Percentiles rank a stretch among this genome's conserved stretches.
These are phyloP conservation scores for Sarocladiaceae sp. DNA, from an alignment of 2,329 filamentous ascomycete genomes.

Conservation along the genomic window DNA sequence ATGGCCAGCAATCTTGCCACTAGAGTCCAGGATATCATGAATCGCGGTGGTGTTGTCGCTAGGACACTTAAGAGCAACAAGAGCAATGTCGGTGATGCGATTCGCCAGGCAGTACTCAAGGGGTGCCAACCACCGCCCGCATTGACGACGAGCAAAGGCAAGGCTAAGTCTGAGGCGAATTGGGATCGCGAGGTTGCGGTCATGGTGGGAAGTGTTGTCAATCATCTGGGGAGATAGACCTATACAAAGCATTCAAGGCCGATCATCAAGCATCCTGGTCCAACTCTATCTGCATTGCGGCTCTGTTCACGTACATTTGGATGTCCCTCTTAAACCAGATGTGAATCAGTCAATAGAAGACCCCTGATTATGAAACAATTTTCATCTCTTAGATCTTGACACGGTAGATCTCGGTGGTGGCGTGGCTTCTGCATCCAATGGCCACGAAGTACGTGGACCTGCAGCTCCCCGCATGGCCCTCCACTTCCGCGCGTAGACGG, in stretches of 20 bases:
- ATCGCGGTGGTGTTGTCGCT: constrained; percentile 76
- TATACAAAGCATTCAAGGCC: not conserved
- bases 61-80: constrained; percentile 75
- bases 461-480: not conserved
- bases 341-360: too few relatives aligned
- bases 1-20: constrained; percentile 73
- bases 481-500: not conserved
- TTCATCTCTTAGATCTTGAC: too few relatives aligned
- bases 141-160: constrained; percentile 37
- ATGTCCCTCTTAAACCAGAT: too few relatives aligned
- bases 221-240: constrained; percentile 37
- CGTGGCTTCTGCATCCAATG: not conserved
- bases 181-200: constrained; percentile 94
- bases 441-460: not conserved
- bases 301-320: too few relatives aligned
- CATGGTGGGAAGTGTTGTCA: constrained; percentile 82
- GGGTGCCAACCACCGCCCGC: constrained; percentile 67
- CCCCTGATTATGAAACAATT: too few relatives aligned
- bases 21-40: constrained; percentile 79
- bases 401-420: not conserved
- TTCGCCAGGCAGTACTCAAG: constrained; percentile 77
- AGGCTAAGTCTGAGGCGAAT: constrained; percentile 40
- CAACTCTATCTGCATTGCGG: too few relatives aligned
- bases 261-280: too few relatives aligned
- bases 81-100: constrained; percentile 68